Evolutionary conservation across 129 eudicot genomes (phyloP), one percentile per base, ranked within the genome.

Genomic region (Helichrysum umbraculigerum): DNA sequence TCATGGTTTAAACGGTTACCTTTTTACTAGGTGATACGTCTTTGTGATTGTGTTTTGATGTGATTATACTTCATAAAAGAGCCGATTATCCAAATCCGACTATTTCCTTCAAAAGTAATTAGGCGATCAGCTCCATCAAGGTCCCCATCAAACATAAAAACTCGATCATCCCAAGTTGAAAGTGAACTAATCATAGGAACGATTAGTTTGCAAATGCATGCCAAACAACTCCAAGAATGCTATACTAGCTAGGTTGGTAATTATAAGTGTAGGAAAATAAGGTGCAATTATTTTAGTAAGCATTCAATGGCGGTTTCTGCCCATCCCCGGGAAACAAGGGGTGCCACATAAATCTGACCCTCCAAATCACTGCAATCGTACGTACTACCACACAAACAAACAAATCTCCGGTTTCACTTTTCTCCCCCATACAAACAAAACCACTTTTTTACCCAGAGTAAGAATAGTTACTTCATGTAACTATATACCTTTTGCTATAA

Each of bases 281-380:
- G 37, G 60, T 70, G 74, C 74, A 70, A 71, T 71, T 51, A 71
- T 54, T 51, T 21, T 50, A 51, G 75, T 51, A 15, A 70, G 61
- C 74, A 37, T 37, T 7, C 35, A 25, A 77, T 22, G 60, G 52
- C 74, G 11, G 32, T 68, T 68, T 66, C 17, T 66, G 80, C 54
- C 54, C 21, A 66, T 68, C 15, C 1, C 60, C 81, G 69, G 59
- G 62, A 57, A 77, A 77, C 25, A 68, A 57, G 70, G 70, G 17
- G n/a, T 44, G 61, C 81, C 81, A 77, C 75, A 68, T n/a, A 76
- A 11, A 68, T 32, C 17, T 61, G 70, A 50, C 69, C 72, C 25
- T 15, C 60, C 17, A 37, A 41, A 67, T 47, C 32, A 67, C 30
- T 35, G 69, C 39, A 17, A 57, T 20, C 35, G n/a, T 68, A 68